phyloP scores from a whole-genome alignment of 2,329 filamentous ascomycete genomes.

The Tympanopsis confertula region DNA sequence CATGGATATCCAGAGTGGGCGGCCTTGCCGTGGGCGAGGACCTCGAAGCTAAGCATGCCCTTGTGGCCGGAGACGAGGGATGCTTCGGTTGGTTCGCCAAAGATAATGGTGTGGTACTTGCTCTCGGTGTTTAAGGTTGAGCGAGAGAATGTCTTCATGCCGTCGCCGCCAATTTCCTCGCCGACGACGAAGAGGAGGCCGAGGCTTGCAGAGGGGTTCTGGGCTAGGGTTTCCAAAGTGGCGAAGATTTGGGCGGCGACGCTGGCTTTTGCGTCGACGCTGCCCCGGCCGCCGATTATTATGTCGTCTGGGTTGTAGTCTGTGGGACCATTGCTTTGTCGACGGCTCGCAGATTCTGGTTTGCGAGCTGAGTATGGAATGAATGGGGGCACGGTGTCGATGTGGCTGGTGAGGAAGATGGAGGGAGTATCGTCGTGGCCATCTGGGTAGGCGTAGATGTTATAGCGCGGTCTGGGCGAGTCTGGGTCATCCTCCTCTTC shows the following conservation, averaged over 20 bases:
- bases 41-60: conserved; percentile 1
- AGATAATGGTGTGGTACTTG: neutral
- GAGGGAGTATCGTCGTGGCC: neutral
- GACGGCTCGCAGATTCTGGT: neutral
- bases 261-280: conserved; percentile 1
- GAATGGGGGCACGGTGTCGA: conserved; percentile 1
- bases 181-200: conserved; percentile 1
- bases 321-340: too few species aligned
- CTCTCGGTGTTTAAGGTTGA: neutral
- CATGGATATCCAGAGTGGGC: conserved; percentile 1
- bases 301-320: neutral
- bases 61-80: conserved; percentile 1
- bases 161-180: conserved; percentile 1
- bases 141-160: neutral
- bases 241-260: conserved; percentile 1
- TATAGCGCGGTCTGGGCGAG: neutral
- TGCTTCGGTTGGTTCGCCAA: neutral
- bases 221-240: neutral
- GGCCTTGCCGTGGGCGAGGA: neutral
- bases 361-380: neutral
- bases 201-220: neutral
- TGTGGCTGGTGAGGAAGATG: conserved; percentile 2
- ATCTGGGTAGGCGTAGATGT: conserved; percentile 4
- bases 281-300: neutral
- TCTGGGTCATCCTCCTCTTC: too few species aligned